phyloP scores from a whole-genome alignment of 148 eudicot species.

The Spergularia marina region DNA sequence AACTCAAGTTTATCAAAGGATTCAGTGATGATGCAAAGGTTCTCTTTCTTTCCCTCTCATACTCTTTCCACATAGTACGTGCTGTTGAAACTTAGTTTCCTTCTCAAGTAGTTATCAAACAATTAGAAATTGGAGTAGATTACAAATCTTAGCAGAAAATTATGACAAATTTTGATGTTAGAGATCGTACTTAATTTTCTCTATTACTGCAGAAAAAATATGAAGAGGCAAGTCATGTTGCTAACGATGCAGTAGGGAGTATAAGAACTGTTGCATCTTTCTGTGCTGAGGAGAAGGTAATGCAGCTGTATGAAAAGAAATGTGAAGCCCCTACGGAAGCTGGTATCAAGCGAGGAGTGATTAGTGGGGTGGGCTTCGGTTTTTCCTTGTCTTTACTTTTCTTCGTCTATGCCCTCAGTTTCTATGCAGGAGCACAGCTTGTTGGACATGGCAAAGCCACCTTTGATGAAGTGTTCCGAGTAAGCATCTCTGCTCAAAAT shows the following conservation, averaged over 20 bases:
- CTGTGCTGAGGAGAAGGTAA: conserved; percentile 63
- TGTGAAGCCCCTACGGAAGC: conserved; percentile 50
- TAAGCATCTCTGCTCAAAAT: conserved; percentile 21
- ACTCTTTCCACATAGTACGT: background rate
- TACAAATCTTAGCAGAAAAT: background rate
- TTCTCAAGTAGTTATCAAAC: background rate
- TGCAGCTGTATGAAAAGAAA: conserved; percentile 49
- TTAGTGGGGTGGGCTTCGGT: conserved; percentile 59
- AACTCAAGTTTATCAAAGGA: conserved; percentile 63
- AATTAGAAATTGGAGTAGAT: background rate
- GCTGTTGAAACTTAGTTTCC: background rate
- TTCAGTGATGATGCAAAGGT: conserved; percentile 86
- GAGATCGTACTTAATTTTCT: background rate
- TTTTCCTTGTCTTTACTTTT: conserved; percentile 38
- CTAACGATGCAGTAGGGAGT: conserved; percentile 75
- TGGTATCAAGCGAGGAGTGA: conserved; percentile 51
- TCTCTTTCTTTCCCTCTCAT: conserved; percentile 4
- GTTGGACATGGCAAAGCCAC: conserved; percentile 51
- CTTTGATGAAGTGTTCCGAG: conserved; percentile 48
- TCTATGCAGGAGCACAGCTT: conserved; percentile 61
- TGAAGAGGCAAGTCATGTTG: conserved; percentile 81
- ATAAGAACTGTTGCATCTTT: conserved; percentile 80
- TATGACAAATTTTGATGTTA: background rate
- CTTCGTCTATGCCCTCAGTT: conserved; percentile 44
- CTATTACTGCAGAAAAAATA: conserved; percentile 41